Base-by-base conservation (phyloP, 345 rosid species). In the Populus pruinosa region DNA sequence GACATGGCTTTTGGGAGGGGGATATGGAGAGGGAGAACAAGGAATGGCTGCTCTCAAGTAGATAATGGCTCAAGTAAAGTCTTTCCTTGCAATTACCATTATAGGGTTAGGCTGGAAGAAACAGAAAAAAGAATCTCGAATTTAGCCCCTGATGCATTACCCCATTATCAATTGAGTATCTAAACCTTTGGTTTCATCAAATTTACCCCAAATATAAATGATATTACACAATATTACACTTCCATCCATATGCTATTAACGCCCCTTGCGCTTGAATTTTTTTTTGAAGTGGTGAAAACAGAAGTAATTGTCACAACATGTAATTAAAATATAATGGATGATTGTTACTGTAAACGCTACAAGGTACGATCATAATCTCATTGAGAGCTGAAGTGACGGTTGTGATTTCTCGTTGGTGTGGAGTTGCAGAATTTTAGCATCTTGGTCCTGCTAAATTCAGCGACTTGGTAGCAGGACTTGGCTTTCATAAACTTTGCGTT, bases 1-100 rank as follows among this genome's bases (percentile, higher is more conserved):
- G 80, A 44, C 81, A 77, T 81, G 67, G 80, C 71, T 77, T 14
- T 41, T 17, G 39, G 9, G 16, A 7, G 68, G 23, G 9, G 38
- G 36, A 8, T 20, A 11, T 4, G 36, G 20, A 43, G 73, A 27
- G 31, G 44, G 67, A 23, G 68, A 16, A 9, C 41, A 18, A 20
- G 41, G 70, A 4, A 9, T 59, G 16, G 23, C 29, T 59, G 64
- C 64, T 59, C 11, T 59, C 64, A 1, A 59, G 29, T n/a, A 56
- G 63, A 56, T 56, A 41, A 41, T 10, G n/a, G 29, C 29, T 59
- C 29, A 23, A n/a, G 59, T 0, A 18, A 53, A 53, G 64, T 9
- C 29, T 23, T 23, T 25, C 11, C 5, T 9, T 9, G 23, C 11
- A 59, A 59, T 56, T 23, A 59, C 23, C 14, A 9, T 59, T 25